phyloP scores from a whole-genome alignment of 805 yeast genomes.

The Schwanniomyces vanrijiae region DNA sequence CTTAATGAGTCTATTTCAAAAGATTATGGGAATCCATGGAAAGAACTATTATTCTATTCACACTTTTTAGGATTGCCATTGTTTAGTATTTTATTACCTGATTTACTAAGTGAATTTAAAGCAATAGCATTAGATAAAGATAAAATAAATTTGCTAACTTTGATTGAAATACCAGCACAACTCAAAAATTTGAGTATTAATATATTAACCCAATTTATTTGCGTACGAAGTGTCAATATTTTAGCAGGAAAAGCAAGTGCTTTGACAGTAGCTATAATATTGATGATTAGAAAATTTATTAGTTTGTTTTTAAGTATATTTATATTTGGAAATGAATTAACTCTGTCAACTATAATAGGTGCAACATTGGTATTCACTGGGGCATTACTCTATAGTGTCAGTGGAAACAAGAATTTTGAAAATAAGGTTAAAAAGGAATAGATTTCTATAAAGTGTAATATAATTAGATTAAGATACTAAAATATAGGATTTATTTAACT shows the following conservation, averaged over 20 bases:
- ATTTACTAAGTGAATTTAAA: slow-evolving; percentile 13
- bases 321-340: slow-evolving; percentile 49
- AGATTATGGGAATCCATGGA: slow-evolving; percentile 60
- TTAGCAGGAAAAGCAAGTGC: slow-evolving; percentile 61
- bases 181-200: slow-evolving; percentile 14
- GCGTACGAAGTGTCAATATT: slow-evolving; percentile 68
- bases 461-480: background rate
- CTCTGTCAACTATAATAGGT: slow-evolving; percentile 44
- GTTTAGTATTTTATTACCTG: slow-evolving; percentile 37
- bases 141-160: background rate
- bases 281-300: slow-evolving; percentile 60
- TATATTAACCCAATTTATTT: slow-evolving; percentile 33
- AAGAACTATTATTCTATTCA: slow-evolving; percentile 61
- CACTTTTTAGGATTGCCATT: slow-evolving; percentile 58
- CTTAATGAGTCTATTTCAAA: slow-evolving; percentile 52
- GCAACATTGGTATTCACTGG: slow-evolving; percentile 54
- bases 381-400: slow-evolving; percentile 28
- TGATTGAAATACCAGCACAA: slow-evolving; percentile 12
- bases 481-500: background rate
- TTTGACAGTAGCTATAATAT: slow-evolving; percentile 59
- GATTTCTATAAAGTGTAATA: no score
- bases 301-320: slow-evolving; percentile 57
- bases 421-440: background rate
- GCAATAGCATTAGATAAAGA: slow-evolving; percentile 7
- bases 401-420: background rate